A percentile compares a stretch with the other conserved stretches of the same genome.
These are phyloP conservation scores for Pseudopithomyces chartarum DNA, from an alignment of 2,329 filamentous ascomycete genomes.

Conservation along the genomic window DNA sequence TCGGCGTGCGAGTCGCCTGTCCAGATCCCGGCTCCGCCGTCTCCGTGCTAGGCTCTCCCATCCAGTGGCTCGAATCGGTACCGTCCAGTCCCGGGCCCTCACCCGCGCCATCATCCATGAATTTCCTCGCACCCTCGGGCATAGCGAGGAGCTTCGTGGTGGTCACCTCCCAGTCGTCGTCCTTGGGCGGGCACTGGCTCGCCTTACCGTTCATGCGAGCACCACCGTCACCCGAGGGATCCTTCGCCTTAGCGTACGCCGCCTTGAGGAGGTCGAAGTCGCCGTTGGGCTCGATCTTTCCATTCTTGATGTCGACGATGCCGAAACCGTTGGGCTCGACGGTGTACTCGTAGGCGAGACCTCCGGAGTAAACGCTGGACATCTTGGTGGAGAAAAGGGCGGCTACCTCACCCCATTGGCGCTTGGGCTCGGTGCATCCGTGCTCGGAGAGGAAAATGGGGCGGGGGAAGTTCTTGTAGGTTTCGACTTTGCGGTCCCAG, in stretches of 20 bases:
- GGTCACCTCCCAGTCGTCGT: conserved; percentile 61
- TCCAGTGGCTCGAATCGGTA: conserved; percentile 44
- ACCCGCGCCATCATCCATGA: conserved; percentile 63
- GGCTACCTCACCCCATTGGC: conserved; percentile 78
- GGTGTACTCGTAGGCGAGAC: conserved; percentile 94
- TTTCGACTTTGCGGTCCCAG: conserved; percentile 64
- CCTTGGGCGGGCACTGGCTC: conserved; percentile 59
- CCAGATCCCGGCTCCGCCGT: conserved; percentile 37
- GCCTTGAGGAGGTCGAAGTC: conserved; percentile 67
- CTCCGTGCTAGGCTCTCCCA: conserved; percentile 32
- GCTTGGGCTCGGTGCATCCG: conserved; percentile 82
- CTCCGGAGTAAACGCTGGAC: conserved; percentile 90
- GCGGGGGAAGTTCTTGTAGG: conserved; percentile 43
- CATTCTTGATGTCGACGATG: conserved; percentile 69
- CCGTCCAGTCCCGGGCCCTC: conserved; percentile 61
- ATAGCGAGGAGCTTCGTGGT: conserved; percentile 61
- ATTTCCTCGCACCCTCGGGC: conserved; percentile 59
- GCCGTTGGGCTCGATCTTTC: conserved; percentile 59
- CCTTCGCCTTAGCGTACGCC: conserved; percentile 55
- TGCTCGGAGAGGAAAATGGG: conserved; percentile 88
- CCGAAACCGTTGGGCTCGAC: conserved; percentile 70
- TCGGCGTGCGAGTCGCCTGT: conserved; percentile 29
- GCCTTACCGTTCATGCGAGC: conserved; percentile 58
- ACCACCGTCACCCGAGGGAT: conserved; percentile 62
- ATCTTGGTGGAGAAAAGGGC: conserved; percentile 82